These are phyloP conservation scores for Tetraselmis striata DNA, from an alignment of 139 green algal species.

Conservation along the genomic window DNA sequence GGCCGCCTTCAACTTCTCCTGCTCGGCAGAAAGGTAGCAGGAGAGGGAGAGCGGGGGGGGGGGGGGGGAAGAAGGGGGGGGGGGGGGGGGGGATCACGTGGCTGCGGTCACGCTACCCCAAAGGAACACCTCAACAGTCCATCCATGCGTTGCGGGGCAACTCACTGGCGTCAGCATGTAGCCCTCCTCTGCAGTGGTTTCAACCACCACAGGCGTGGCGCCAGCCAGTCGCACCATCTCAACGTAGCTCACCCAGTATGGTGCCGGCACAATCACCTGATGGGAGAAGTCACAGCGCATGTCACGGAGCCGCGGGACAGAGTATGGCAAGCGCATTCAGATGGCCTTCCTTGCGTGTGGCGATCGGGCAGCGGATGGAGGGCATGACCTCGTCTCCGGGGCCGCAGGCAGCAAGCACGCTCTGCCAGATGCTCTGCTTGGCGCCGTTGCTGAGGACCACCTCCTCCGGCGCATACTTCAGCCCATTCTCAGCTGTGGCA, in stretches of 20 bases:
- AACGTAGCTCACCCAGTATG: constrained; percentile 96
- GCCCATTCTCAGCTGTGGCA: constrained; percentile 73
- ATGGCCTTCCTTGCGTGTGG: too few species aligned
- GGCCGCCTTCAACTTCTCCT: constrained; percentile 52
- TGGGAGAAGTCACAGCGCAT: too few species aligned
- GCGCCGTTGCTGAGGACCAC: constrained; percentile 92
- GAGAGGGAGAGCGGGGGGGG: too few species aligned
- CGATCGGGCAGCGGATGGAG: too few species aligned
- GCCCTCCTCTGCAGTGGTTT: constrained; percentile 48
- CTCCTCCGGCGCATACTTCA: constrained; percentile 72
- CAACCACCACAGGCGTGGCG: constrained; percentile 73
- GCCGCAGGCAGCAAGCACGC: constrained; percentile 52
- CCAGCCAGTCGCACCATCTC: constrained; percentile 88
- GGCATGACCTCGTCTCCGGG: constrained; percentile 73
- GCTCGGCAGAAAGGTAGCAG: too few species aligned
- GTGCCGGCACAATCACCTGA: constrained; percentile 87
- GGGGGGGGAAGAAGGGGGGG: too few species aligned
- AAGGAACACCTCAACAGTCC: too few species aligned
- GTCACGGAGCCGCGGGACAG: too few species aligned
- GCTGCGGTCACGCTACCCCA: too few species aligned
- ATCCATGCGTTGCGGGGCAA: too few species aligned
- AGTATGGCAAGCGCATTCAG: too few species aligned
- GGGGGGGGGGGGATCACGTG: too few species aligned
- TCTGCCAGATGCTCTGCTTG: constrained; percentile 93
- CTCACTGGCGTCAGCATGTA: constrained; percentile 74